phyloP scores from a whole-genome alignment of 2,329 filamentous ascomycete species.

The Colletotrichum sp. region DNA sequence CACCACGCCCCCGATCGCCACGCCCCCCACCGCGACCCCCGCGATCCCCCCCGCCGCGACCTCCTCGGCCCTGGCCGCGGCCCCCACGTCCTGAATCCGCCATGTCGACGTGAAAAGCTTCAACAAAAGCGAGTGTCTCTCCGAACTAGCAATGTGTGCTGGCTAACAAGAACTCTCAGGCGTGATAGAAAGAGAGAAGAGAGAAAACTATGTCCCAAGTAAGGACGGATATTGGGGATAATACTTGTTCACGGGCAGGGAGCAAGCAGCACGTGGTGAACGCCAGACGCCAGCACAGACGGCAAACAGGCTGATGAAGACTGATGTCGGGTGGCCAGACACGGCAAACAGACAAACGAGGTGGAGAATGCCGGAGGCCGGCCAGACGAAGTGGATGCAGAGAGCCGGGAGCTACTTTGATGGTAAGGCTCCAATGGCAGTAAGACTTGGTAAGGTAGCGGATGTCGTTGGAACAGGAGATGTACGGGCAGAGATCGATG shows the following conservation, averaged over 20 bases:
- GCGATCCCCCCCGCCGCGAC: neutral
- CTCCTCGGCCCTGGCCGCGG: neutral
- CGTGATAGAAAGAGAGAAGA: neutral
- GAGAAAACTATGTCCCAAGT: neutral
- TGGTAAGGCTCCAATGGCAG: neutral
- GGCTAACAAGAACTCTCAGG: neutral
- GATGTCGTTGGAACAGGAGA: neutral
- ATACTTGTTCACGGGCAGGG: neutral
- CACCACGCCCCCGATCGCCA: slow-evolving; percentile 17
- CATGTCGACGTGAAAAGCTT: neutral
- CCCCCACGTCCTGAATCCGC: slow-evolving; percentile 4
- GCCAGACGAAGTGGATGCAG: neutral
- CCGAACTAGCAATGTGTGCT: neutral
- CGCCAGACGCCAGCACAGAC: neutral
- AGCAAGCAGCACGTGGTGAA: neutral
- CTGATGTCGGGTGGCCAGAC: neutral
- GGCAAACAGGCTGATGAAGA: neutral
- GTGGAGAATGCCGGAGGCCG: slow-evolving; percentile 1
- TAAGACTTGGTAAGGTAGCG: neutral
- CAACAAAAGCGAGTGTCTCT: neutral
- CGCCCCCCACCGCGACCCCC: slow-evolving; percentile 18
- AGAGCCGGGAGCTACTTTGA: neutral
- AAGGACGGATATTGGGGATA: neutral
- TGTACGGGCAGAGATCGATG: neutral
- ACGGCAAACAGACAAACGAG: neutral